Evolutionary conservation across 140 eudicot genomes (phyloP).

Genomic region (Anethum foeniculum): DNA sequence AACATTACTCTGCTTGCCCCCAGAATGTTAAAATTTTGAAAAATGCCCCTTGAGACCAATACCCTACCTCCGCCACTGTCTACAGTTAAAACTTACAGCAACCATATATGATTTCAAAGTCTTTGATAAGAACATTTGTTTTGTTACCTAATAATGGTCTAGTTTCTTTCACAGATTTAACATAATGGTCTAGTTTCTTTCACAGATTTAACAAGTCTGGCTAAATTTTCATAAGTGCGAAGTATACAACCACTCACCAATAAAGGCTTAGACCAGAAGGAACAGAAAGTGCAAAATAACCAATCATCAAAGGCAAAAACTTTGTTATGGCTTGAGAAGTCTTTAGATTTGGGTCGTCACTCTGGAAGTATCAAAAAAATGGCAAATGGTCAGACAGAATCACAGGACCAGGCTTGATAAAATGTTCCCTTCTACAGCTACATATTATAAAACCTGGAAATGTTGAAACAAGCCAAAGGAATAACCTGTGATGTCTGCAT

Average conservation of each 20-base stretch:
- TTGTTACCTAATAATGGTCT: background rate
- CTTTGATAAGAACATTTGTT: background rate
- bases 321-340: conserved; percentile 79
- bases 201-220: background rate
- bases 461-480: background rate
- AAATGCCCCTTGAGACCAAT: too few species aligned
- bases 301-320: conserved; percentile 83
- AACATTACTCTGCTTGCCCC: too few species aligned
- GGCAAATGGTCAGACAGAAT: conserved; percentile 5
- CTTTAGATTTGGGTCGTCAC: conserved; percentile 81
- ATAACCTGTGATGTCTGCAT: conserved; percentile 94
- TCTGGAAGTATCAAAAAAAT: conserved; percentile 27
- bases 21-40: too few species aligned
- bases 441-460: background rate
- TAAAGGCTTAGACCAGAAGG: conserved; percentile 98
- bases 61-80: too few species aligned
- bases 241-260: conserved; percentile 45
- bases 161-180: background rate
- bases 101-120: background rate
- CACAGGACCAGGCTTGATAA: background rate
- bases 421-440: background rate
- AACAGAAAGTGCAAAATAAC: conserved; percentile 92
- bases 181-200: background rate
- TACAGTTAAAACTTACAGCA: background rate
- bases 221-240: background rate